Conservation (phyloP, 805 yeast species). For the Kregervanrija fluxuum region DNA sequence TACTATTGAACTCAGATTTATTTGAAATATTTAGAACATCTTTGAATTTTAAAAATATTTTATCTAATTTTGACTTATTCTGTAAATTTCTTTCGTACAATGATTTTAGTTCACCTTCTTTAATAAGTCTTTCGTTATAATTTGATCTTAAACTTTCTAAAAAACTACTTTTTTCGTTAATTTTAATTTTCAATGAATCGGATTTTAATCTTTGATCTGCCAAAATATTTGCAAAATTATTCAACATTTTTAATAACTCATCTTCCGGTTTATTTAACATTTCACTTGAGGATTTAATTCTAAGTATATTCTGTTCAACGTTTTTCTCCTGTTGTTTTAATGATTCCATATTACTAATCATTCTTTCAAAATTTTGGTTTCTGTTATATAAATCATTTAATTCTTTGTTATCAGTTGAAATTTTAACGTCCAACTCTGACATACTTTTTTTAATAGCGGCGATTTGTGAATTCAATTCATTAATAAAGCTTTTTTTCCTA, state of each 20-base stretch:
- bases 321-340: slow-evolving; percentile 41
- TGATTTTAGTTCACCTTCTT: slow-evolving; percentile 49
- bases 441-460: slow-evolving; percentile 42
- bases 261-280: slow-evolving; percentile 37
- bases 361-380: slow-evolving; percentile 75
- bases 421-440: slow-evolving; percentile 37
- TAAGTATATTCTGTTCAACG: slow-evolving; percentile 41
- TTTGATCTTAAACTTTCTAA: slow-evolving; percentile 22
- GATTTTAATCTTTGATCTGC: slow-evolving; percentile 18
- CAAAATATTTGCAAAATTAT: slow-evolving; percentile 32
- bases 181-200: slow-evolving; percentile 9
- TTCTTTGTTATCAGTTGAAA: slow-evolving; percentile 47
- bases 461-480: slow-evolving; percentile 36
- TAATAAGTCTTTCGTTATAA: slow-evolving; percentile 33
- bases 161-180: slow-evolving; percentile 10
- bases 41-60: slow-evolving; percentile 7
- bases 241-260: slow-evolving; percentile 31
- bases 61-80: slow-evolving; percentile 12
- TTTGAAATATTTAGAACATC: slow-evolving; percentile 3
- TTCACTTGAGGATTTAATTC: slow-evolving; percentile 42
- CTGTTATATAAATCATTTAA: slow-evolving; percentile 61
- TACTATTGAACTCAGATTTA: slow-evolving; percentile 5
- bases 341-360: slow-evolving; percentile 55
- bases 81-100: slow-evolving; percentile 18
- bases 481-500: slow-evolving; percentile 42